Conservation (phyloP, 2,329 filamentous ascomycete species). For the Waltergamsia citrina region DNA sequence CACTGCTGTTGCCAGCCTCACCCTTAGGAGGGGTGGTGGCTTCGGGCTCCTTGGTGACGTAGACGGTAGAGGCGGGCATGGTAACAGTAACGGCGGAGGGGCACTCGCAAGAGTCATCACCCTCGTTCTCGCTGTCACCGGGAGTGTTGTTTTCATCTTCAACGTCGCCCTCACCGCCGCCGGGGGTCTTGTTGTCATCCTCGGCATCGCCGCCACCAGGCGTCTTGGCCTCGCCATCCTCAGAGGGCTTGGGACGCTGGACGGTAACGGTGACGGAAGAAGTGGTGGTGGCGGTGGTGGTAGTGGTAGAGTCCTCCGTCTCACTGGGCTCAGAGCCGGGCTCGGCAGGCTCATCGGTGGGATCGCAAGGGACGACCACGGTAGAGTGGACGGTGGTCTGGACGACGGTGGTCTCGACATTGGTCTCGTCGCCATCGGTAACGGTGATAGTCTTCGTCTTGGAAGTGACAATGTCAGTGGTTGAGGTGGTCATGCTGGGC, state of each 20-base stretch:
- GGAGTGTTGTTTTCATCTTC: conserved; percentile 3
- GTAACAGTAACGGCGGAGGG: conserved; percentile 17
- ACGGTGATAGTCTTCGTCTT: conserved; percentile 24
- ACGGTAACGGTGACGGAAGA: conserved; percentile 17
- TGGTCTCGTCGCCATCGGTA: conserved; percentile 26
- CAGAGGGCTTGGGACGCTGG: conserved; percentile 10
- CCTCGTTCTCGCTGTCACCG: conserved; percentile 7
- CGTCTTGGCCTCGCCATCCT: conserved; percentile 5
- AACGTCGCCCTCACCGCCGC: conserved; percentile 2
- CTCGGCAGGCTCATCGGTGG: conserved; percentile 5
- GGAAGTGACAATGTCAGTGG: conserved; percentile 18
- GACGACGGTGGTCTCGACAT: conserved; percentile 32
- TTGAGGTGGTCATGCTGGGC: conserved; percentile 7
- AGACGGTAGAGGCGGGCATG: conserved; percentile 22
- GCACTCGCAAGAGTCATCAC: conserved; percentile 8
- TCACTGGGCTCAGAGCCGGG: conserved; percentile 7
- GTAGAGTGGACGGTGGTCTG: conserved; percentile 22
- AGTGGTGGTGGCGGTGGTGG: conserved; percentile 23
- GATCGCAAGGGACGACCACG: conserved; percentile 17
- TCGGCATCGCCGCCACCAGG: conserved; percentile 8
- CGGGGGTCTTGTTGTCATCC: conserved; percentile 5
- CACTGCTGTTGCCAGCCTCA: conserved; percentile 6
- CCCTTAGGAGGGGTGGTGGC: conserved; percentile 10
- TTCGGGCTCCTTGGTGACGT: conserved; percentile 19
- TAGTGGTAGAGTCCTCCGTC: conserved; percentile 21